phyloP scores from a whole-genome alignment of 179 eudicot species.

The Spinacia oleracea region DNA sequence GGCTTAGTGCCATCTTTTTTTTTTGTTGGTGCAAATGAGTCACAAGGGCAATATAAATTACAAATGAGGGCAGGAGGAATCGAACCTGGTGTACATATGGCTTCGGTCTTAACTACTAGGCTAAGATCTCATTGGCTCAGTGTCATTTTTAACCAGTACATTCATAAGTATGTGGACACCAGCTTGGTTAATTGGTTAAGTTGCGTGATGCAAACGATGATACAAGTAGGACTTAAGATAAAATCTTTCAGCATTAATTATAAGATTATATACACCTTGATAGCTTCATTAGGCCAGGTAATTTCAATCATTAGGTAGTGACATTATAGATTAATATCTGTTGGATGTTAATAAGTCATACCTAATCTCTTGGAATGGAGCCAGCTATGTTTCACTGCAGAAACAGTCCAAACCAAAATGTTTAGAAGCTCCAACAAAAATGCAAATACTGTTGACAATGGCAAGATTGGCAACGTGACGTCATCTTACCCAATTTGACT shows the following conservation, averaged over 20 bases:
- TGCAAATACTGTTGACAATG: constrained; percentile 6
- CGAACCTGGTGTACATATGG: too few relatives aligned
- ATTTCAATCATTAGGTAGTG: background rate
- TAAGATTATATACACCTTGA: background rate
- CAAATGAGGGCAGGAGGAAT: too few relatives aligned
- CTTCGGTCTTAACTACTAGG: too few relatives aligned
- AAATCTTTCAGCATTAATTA: background rate
- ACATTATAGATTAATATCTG: background rate
- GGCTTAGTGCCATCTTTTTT: too few relatives aligned
- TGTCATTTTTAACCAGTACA: too few relatives aligned
- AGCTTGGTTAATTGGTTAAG: too few relatives aligned
- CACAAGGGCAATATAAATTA: too few relatives aligned
- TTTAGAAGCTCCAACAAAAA: background rate
- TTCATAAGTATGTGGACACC: too few relatives aligned
- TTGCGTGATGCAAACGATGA: too few relatives aligned
- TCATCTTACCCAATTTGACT: constrained; percentile 10
- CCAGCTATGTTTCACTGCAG: background rate
- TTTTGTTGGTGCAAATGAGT: too few relatives aligned
- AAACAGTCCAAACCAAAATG: constrained; percentile 11
- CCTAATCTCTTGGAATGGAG: background rate
- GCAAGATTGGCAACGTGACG: constrained; percentile 12
- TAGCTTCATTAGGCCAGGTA: background rate
- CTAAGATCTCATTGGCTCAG: too few relatives aligned
- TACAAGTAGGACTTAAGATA: too few relatives aligned
- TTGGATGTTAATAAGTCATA: background rate